Conservation (phyloP, 129 eudicot genomes). For the Lactuca sativa region DNA sequence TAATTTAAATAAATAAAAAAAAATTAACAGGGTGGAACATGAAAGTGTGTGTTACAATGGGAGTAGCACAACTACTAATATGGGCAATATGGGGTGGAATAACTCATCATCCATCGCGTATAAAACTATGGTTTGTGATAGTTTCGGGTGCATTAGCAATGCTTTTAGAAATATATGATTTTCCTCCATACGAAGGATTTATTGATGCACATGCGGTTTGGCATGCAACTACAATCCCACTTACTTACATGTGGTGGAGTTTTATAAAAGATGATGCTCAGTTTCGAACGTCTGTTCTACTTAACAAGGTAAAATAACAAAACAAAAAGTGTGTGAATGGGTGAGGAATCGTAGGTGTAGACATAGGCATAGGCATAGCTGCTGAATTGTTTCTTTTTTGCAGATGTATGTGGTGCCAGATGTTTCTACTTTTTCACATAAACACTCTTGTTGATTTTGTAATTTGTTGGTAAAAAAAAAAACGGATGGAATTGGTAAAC, state of each 20-base stretch:
- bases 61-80: constrained; percentile 59
- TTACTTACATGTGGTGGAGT: constrained; percentile 93
- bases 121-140: constrained; percentile 80
- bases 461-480: not conserved
- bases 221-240: constrained; percentile 89
- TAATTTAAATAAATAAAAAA: not conserved
- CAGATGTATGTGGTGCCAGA: constrained; percentile 24
- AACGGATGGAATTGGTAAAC: not conserved
- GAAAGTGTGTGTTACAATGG: constrained; percentile 81
- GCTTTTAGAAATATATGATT: constrained; percentile 79
- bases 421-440: not conserved
- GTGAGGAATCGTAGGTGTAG: constrained; percentile 6
- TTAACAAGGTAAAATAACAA: constrained; percentile 55
- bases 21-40: constrained; percentile 81
- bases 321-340: not conserved
- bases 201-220: constrained; percentile 85
- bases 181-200: constrained; percentile 79
- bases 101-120: constrained; percentile 67
- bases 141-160: constrained; percentile 67
- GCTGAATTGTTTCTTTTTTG: constrained; percentile 10
- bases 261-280: constrained; percentile 84
- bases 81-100: constrained; percentile 87
- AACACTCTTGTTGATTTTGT: not conserved
- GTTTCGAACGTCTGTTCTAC: constrained; percentile 46
- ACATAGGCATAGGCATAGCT: constrained; percentile 10